Conservation (phyloP, 768 basidiomycete genomes). For the Chlorophyllum brunneum region DNA sequence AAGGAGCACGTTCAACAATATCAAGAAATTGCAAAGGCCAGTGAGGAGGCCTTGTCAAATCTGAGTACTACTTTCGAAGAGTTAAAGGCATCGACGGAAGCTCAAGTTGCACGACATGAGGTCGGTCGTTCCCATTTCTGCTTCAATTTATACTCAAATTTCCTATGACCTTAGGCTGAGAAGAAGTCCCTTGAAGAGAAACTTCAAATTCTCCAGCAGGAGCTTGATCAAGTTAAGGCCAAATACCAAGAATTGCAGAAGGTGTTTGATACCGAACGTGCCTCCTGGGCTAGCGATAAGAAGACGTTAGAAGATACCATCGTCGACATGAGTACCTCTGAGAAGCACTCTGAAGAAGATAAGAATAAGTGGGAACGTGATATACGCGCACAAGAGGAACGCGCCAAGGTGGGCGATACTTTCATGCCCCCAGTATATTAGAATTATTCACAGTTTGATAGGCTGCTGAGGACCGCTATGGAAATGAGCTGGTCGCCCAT, state of each 20-base stretch:
- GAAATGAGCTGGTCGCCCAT: conserved; percentile 78
- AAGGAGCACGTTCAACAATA: conserved; percentile 77
- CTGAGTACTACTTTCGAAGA: conserved; percentile 76
- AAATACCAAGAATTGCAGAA: conserved; percentile 59
- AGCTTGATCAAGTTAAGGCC: conserved; percentile 43
- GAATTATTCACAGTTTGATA: conserved; percentile 18
- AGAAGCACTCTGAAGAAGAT: conserved; percentile 61
- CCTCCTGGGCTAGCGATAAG: conserved; percentile 74
- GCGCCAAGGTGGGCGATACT: conserved; percentile 50
- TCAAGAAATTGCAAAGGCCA: conserved; percentile 81
- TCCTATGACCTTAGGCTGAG: conserved; percentile 47
- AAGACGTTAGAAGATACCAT: conserved; percentile 80
- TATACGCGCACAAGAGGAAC: conserved; percentile 62
- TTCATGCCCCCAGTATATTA: neutral
- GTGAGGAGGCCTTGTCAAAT: conserved; percentile 68
- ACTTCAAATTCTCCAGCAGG: conserved; percentile 48
- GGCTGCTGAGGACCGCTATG: conserved; percentile 79
- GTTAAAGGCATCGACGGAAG: conserved; percentile 70
- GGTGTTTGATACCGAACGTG: conserved; percentile 64
- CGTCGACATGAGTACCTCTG: conserved; percentile 73
- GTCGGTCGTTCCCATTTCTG: conserved; percentile 34
- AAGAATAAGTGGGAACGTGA: conserved; percentile 61
- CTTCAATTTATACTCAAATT: neutral
- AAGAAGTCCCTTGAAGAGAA: conserved; percentile 60
- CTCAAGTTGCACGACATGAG: conserved; percentile 63